Base-by-base conservation (phyloP, 2,329 filamentous ascomycete species). In the Pseudogymnoascus sp. region DNA sequence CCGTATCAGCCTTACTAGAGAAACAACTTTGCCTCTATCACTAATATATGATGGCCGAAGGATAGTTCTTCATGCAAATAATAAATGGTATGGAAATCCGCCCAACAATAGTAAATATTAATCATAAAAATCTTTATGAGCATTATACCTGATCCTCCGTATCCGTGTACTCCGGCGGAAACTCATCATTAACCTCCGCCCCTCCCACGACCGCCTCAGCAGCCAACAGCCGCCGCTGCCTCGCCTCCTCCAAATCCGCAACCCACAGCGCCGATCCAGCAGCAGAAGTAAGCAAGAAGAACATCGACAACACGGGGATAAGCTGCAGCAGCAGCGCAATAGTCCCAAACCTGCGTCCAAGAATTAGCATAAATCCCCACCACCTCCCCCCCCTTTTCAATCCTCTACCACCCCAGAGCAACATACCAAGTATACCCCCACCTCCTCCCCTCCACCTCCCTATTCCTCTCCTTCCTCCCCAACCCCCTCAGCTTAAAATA, bases 231-330 rank as follows among this genome's bases (percentile, higher is more conserved):
- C 10, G 47, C 47, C 13, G 26, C 47, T 53, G 47, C 62, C 44
- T 74, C 64, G 71, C 69, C 62, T 84, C 79, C 75, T 97, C 93
- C 61, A 97, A 77, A 67, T 88, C 86, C 1, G 87, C 87, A 1
- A 87, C 90, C 93, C 93, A 97, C 36, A 97, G 78, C 1, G 91
- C 93, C 47, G 90, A 88, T 1, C 93, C 95, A 19, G 87, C 85
- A 1, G 93, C 89, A 2, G 90, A 92, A 0, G 93, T 97, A 68
- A 99, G 78, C 40, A 97, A 81, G 74, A 97, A 97, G 73, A 97
- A 87, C 82, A 99, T 96, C n/a, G 90, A 96, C 60, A 97, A 76
- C 11, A 93, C 82, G 1, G 95, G 95, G 8, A 97, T 82, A n/a
- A 97, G 82, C 76, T 97, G 91, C 28, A 97, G 76, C 6, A 91